Evolutionary conservation across 2,329 filamentous ascomycete species (phyloP), one percentile per base, ranked within the genome.

Genomic region (Hypomyces rosellus): DNA sequence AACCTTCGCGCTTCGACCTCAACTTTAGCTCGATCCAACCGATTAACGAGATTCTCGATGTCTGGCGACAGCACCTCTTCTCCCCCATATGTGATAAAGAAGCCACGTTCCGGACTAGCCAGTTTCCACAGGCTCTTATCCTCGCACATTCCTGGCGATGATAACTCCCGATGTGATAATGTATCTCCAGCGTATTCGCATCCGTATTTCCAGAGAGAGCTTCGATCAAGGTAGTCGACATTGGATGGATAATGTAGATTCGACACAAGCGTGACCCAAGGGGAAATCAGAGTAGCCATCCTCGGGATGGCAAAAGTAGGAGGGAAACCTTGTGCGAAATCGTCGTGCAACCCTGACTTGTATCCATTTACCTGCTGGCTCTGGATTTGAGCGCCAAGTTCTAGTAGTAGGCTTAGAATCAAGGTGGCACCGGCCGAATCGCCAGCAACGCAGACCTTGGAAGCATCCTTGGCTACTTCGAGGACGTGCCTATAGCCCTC

Each of bases 341-440:
- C 50, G 22, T 54, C 54, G 14, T 40, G 45, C 12, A 55, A 33
- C 30, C 51, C 48, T 9, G 48, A 14, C 11, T 57, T 55, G 11
- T 51, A 40, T 3, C 51, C 49, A 16, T 55, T 60, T n/a, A 39
- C 55, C 39, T 59, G 50, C 38, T 57, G 57, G 30, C 52, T 58
- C 11, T 49, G 52, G 33, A 54, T 53, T 37, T 67, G 63, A 20
- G 63, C 59, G 9, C 80, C 81, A 16, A 90, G 70, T 57, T 84
- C 79, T 1, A 91, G 77, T 46, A 95, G 70, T 45, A 93, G 73
- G 61, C 83, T 87, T 22, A 95, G 74, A 9, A 86, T 78, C 40
- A 95, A 69, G 1, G 85, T 85, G 14, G 79, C 89, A 4, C 89
- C 89, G 1, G 89, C 89, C 1, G 88, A 92, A 65, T 95, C 89